Evolutionary conservation across 2,329 filamentous ascomycete genomes (phyloP).

Genomic region (Arthroderma sp.): DNA sequence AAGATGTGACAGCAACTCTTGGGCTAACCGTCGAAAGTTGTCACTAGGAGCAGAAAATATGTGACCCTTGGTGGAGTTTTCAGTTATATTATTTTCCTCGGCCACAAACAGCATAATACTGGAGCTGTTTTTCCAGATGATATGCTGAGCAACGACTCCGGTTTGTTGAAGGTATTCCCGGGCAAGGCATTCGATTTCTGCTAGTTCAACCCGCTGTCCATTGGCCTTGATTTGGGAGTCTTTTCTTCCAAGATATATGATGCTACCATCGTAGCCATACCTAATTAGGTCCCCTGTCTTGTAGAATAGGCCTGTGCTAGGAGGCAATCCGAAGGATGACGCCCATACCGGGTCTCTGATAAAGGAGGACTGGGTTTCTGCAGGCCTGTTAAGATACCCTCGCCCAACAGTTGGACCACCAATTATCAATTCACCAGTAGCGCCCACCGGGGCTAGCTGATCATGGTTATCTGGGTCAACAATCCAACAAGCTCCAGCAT

Average conservation of each 20-base stretch:
- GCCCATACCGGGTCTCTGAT: slow-evolving; percentile 13
- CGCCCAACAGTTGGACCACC: slow-evolving; percentile 24
- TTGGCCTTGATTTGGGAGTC: slow-evolving; percentile 70
- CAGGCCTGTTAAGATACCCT: slow-evolving; percentile 21
- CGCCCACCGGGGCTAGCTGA: slow-evolving; percentile 20
- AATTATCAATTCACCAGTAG: slow-evolving; percentile 29
- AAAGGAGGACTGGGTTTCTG: slow-evolving; percentile 12
- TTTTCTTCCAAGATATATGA: slow-evolving; percentile 73
- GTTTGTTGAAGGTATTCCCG: slow-evolving; percentile 28
- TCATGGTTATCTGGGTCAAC: slow-evolving; percentile 12
- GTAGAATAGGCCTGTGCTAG: slow-evolving; percentile 42
- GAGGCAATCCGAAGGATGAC: neutral
- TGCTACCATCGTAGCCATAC: slow-evolving; percentile 49
- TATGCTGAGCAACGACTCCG: slow-evolving; percentile 25
- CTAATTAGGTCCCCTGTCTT: slow-evolving; percentile 73
- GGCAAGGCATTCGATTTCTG: slow-evolving; percentile 64
- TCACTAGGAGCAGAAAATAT: neutral
- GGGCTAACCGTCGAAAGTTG: neutral
- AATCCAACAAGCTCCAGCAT: slow-evolving; percentile 13
- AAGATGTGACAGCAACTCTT: slow-evolving; percentile 3
- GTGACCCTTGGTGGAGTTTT: slow-evolving; percentile 16
- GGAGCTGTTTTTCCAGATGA: slow-evolving; percentile 16
- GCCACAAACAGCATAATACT: slow-evolving; percentile 7
- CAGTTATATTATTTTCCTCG: slow-evolving; percentile 18
- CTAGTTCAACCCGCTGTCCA: slow-evolving; percentile 71